Conservation (phyloP, 257 asterid genomes). For the Nyctanthes arbortristis region DNA sequence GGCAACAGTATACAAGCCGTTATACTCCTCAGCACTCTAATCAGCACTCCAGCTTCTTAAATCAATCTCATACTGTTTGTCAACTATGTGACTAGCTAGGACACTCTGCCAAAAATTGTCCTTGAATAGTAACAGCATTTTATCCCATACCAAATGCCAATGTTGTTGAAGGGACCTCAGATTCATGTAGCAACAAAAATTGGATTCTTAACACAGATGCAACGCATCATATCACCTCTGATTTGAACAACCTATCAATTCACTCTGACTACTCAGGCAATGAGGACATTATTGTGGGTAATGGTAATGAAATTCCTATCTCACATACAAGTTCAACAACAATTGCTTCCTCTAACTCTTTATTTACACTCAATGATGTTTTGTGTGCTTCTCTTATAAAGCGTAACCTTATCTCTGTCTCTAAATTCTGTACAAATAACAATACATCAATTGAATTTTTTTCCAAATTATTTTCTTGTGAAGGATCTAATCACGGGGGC, state of each 20-base stretch:
- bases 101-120: too few relatives aligned
- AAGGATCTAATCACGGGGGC: neutral
- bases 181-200: too few relatives aligned
- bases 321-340: neutral
- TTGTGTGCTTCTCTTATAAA: conserved; percentile 2
- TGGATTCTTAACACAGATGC: neutral
- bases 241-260: neutral
- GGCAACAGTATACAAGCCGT: too few relatives aligned
- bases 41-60: too few relatives aligned
- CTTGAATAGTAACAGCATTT: too few relatives aligned
- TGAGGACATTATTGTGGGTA: neutral
- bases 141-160: too few relatives aligned
- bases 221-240: neutral
- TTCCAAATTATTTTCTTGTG: neutral
- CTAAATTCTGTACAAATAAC: neutral
- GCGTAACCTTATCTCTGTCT: too few relatives aligned
- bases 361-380: neutral
- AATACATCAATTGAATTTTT: neutral
- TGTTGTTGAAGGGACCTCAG: too few relatives aligned
- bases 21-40: too few relatives aligned
- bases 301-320: conserved; percentile 1
- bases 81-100: too few relatives aligned
- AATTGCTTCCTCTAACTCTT: neutral
- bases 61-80: too few relatives aligned
- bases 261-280: neutral